Evolutionary conservation across 2,329 filamentous ascomycete genomes (phyloP).

Genomic region (Epicoccum sorghinum): DNA sequence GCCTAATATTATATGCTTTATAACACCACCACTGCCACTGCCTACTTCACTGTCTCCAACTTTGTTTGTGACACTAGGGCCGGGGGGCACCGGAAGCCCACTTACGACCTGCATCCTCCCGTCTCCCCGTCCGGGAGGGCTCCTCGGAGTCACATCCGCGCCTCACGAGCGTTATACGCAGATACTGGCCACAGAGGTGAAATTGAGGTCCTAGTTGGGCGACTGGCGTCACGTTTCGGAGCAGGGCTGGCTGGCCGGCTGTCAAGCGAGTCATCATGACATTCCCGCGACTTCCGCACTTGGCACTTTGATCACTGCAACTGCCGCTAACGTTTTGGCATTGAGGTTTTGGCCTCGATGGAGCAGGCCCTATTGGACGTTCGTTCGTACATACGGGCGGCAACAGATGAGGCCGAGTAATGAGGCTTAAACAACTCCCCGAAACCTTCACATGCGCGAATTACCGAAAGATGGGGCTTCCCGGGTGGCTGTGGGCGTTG

Average conservation of each 20-base stretch:
- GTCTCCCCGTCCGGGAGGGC: conserved; percentile 13
- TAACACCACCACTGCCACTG: conserved; percentile 1
- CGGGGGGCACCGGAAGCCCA: conserved; percentile 1
- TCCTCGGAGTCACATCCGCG: conserved; percentile 1
- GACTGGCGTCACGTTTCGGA: conserved; percentile 10
- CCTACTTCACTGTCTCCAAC: conserved; percentile 1
- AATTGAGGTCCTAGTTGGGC: conserved; percentile 8
- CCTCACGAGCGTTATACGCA: conserved; percentile 5
- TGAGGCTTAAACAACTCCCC: neutral
- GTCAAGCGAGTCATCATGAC: conserved; percentile 11
- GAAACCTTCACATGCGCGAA: neutral
- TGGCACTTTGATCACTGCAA: neutral
- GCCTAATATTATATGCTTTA: conserved; percentile 4
- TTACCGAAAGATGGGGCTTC: neutral
- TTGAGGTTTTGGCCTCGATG: neutral
- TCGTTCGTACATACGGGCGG: neutral
- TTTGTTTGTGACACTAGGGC: neutral
- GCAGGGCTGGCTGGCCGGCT: neutral
- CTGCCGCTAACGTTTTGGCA: conserved; percentile 15
- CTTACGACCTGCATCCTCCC: conserved; percentile 9
- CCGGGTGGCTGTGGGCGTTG: neutral
- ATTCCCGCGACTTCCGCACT: conserved; percentile 9
- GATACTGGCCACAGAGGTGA: conserved; percentile 5
- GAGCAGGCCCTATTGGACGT: conserved; percentile 2
- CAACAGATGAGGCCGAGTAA: neutral